Evolutionary conservation across 2,329 filamentous ascomycete genomes (phyloP).

Genomic region (Nothophaeocryptopus gaeumannii): DNA sequence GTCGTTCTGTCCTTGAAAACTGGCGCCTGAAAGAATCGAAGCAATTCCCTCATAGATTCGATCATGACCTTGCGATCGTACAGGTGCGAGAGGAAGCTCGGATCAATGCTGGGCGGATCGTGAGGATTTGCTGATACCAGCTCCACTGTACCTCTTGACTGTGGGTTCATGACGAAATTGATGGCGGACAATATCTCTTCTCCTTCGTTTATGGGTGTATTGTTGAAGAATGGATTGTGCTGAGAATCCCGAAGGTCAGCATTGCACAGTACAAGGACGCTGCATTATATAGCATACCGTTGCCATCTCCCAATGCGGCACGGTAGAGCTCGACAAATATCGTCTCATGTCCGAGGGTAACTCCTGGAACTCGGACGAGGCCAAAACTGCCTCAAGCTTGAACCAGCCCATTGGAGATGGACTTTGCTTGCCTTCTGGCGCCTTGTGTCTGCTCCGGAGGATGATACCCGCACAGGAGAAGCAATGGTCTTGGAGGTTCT

Average conservation of each 20-base stretch:
- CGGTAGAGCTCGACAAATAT: constrained; percentile 48
- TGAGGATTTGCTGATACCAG: constrained; percentile 62
- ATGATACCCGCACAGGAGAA: constrained; percentile 43
- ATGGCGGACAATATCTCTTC: no score
- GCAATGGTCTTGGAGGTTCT: not conserved
- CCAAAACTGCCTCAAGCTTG: not conserved
- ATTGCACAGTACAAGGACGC: no score
- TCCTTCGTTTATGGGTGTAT: no score
- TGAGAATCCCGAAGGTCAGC: no score
- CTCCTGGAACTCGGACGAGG: not conserved
- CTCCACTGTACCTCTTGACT: constrained; percentile 57
- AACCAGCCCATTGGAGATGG: not conserved
- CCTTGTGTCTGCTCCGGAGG: constrained; percentile 18
- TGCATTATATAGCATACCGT: constrained; percentile 12
- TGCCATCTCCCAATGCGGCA: constrained; percentile 58
- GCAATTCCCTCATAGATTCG: constrained; percentile 41
- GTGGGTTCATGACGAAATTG: constrained; percentile 39
- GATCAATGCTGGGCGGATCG: constrained; percentile 58
- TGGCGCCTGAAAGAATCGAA: constrained; percentile 6
- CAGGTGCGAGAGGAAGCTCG: constrained; percentile 52
- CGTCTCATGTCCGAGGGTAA: constrained; percentile 36
- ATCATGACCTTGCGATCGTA: constrained; percentile 55
- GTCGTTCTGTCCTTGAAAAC: not conserved
- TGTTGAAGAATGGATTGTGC: no score
- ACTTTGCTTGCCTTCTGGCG: constrained; percentile 38